Evolutionary conservation across 768 basidiomycete species (phyloP).

Genomic region (Lenzites betulinus): DNA sequence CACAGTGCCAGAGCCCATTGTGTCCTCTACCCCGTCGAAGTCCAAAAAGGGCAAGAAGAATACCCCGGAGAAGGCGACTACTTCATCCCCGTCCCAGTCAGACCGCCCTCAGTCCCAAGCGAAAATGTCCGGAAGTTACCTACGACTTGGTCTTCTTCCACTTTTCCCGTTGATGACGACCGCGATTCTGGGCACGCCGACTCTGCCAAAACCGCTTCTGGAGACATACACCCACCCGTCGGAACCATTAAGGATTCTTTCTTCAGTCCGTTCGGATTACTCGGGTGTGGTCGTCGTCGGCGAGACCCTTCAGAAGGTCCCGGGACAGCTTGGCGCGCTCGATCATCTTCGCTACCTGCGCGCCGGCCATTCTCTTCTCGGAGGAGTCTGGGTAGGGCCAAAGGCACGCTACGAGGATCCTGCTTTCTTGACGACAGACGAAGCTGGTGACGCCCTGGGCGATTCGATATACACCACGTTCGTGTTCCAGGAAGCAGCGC

Average conservation of each 20-base stretch:
- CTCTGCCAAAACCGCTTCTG: slow-evolving; percentile 55
- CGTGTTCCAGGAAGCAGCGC: slow-evolving; percentile 81
- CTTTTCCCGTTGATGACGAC: slow-evolving; percentile 38
- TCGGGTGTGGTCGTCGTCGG: slow-evolving; percentile 86
- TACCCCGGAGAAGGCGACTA: background rate
- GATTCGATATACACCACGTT: slow-evolving; percentile 87
- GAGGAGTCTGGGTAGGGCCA: slow-evolving; percentile 76
- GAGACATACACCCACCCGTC: slow-evolving; percentile 53
- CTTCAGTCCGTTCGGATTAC: slow-evolving; percentile 58
- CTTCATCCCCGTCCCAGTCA: background rate
- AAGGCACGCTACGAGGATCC: slow-evolving; percentile 25
- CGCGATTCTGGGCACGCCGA: slow-evolving; percentile 50
- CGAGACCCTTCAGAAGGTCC: slow-evolving; percentile 53
- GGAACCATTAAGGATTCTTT: slow-evolving; percentile 65
- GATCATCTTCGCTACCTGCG: slow-evolving; percentile 45
- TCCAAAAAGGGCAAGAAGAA: slow-evolving; percentile 12
- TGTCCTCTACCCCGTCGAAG: slow-evolving; percentile 5
- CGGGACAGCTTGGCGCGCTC: slow-evolving; percentile 23
- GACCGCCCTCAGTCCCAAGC: background rate
- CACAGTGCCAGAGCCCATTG: background rate
- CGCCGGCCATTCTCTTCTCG: slow-evolving; percentile 57
- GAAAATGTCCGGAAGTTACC: background rate
- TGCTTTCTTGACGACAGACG: slow-evolving; percentile 46
- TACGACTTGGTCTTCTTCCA: slow-evolving; percentile 22
- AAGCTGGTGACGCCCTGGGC: slow-evolving; percentile 55